These are phyloP conservation scores for Fusarium sp. DNA, from an alignment of 2,329 filamentous ascomycete species.

Conservation along the genomic window DNA sequence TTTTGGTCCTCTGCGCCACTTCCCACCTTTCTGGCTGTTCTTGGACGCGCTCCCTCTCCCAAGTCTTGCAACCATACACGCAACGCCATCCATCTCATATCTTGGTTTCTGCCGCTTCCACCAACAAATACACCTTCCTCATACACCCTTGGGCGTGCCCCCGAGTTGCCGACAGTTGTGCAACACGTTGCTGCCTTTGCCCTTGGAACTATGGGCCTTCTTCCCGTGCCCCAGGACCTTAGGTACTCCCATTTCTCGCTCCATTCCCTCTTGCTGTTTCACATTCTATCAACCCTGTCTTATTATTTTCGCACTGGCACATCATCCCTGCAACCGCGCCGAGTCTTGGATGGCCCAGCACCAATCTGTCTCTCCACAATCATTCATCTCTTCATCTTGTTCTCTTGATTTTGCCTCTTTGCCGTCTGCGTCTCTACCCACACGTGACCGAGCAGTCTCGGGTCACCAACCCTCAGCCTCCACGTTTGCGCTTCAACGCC, in stretches of 20 bases:
- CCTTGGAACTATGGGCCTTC: constrained; percentile 19
- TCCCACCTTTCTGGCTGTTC: not conserved
- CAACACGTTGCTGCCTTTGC: constrained; percentile 17
- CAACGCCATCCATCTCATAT: not conserved
- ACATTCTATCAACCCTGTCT: constrained; percentile 16
- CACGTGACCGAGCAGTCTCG: not conserved
- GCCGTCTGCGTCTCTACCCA: not conserved
- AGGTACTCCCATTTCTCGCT: constrained; percentile 30
- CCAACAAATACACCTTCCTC: not conserved
- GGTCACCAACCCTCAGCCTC: not conserved
- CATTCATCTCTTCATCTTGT: not conserved
- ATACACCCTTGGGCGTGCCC: constrained; percentile 19
- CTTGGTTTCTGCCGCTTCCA: not conserved
- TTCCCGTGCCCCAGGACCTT: constrained; percentile 6
- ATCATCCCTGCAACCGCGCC: constrained; percentile 15
- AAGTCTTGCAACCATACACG: not conserved
- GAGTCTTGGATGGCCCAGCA: constrained; percentile 1
- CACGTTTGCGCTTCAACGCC: not conserved
- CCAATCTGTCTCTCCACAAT: not conserved
- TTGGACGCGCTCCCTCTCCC: not conserved
- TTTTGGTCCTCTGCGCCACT: not conserved
- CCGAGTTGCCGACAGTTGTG: constrained; percentile 20
- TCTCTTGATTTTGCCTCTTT: not conserved
- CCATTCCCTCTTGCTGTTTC: constrained; percentile 12
- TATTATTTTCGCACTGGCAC: constrained; percentile 16